These are phyloP conservation scores for Warburgia ugandensis DNA, from an alignment of 164 flowering plant species.

Conservation along the genomic window DNA sequence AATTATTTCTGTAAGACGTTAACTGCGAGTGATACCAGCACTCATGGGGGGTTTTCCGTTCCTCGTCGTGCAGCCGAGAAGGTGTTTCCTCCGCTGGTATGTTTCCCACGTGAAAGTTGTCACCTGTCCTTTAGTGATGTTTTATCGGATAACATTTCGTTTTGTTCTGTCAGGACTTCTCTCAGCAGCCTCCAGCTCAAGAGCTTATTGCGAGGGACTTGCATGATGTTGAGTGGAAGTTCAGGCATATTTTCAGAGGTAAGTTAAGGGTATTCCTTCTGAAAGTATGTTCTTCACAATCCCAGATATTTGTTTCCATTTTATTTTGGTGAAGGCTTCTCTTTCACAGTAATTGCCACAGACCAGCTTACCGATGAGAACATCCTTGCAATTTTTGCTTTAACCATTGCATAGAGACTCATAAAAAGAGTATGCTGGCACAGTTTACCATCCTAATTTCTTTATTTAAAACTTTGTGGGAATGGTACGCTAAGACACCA, in stretches of 20 bases:
- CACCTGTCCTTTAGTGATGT: neutral
- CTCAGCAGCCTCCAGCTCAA: conserved; percentile 84
- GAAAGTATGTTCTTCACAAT: neutral
- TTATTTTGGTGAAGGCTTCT: neutral
- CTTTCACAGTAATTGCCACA: neutral
- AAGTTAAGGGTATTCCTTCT: conserved; percentile 5
- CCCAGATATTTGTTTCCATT: neutral
- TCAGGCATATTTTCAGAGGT: conserved; percentile 88
- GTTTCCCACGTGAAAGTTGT: conserved; percentile 3
- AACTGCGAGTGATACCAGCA: conserved; percentile 89
- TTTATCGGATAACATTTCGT: neutral
- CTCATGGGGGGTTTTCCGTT: conserved; percentile 93
- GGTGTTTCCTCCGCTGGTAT: conserved; percentile 86
- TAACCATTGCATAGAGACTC: too few species aligned
- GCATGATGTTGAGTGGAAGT: conserved; percentile 90
- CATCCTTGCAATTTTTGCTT: too few species aligned
- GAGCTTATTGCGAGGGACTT: conserved; percentile 91
- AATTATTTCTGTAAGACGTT: conserved; percentile 86
- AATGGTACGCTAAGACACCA: too few species aligned
- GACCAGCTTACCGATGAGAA: too few species aligned
- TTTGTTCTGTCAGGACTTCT: conserved; percentile 55
- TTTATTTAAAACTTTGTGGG: too few species aligned
- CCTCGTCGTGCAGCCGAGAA: conserved; percentile 95
- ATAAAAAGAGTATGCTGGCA: too few species aligned
- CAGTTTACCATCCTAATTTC: too few species aligned